phyloP scores from a whole-genome alignment of 2,329 filamentous ascomycete species.

The Alternaria triticimaculans region DNA sequence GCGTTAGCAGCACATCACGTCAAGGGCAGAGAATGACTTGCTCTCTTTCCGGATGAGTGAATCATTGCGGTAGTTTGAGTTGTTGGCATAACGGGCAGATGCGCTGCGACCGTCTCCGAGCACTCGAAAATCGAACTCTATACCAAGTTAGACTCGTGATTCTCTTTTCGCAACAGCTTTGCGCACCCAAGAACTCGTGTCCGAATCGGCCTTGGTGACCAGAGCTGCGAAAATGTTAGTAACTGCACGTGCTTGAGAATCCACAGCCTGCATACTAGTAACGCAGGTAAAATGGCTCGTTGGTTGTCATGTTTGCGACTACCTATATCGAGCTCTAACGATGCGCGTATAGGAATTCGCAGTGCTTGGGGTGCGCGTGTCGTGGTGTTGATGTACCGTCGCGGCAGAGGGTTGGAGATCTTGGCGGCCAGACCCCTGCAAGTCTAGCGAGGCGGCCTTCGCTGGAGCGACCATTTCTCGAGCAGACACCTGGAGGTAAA shows the following conservation, averaged over 20 bases:
- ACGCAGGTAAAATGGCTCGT: slow-evolving; percentile 90
- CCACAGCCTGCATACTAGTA: slow-evolving; percentile 78
- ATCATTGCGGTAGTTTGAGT: slow-evolving; percentile 99
- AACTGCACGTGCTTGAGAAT: slow-evolving; percentile 17
- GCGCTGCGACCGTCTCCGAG: slow-evolving; percentile 93
- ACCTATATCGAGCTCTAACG: neutral
- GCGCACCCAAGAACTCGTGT: slow-evolving; percentile 91
- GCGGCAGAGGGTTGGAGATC: slow-evolving; percentile 26
- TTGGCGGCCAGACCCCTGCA: slow-evolving; percentile 33
- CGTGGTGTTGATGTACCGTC: slow-evolving; percentile 10
- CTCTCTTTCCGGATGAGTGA: slow-evolving; percentile 99
- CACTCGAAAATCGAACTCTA: slow-evolving; percentile 95
- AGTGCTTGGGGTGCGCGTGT: slow-evolving; percentile 4
- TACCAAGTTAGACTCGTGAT: slow-evolving; percentile 13
- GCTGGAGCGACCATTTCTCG: slow-evolving; percentile 37
- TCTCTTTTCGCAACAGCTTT: neutral
- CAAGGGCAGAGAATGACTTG: slow-evolving; percentile 56
- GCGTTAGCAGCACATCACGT: neutral
- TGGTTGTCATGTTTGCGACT: slow-evolving; percentile 65
- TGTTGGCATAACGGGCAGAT: slow-evolving; percentile 96
- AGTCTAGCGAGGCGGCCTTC: slow-evolving; percentile 30
- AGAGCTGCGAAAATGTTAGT: slow-evolving; percentile 67
- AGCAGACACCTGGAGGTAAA: slow-evolving; percentile 47
- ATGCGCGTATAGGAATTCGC: neutral
- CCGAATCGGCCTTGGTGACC: slow-evolving; percentile 97